Base-by-base conservation (phyloP, 1,284 basidiomycete genomes). In the Porphyrellus sp. region DNA sequence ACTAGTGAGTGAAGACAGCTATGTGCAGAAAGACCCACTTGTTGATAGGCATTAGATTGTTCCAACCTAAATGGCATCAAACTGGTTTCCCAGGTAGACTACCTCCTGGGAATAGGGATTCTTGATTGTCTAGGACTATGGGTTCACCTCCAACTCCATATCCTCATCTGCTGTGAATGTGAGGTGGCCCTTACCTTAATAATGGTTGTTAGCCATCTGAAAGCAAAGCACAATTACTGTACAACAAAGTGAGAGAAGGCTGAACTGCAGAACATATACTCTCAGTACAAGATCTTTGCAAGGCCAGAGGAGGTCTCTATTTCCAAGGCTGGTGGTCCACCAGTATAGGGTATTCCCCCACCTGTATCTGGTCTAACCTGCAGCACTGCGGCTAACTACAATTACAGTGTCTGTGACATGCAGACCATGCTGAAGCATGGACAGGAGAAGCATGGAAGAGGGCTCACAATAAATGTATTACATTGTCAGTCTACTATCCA, bases 391-490 rank as follows among this genome's bases (percentile, higher is more conserved):
- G 8, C n/a, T 12, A 3, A 47, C 2, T 57, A 54, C 46, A 12
- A 18, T 7, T 57, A 57, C 24, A 56, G 49, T 3, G 34, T 57
- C 4, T 4, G 21, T 4, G 40, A 57, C 20, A 4, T 47, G 1
- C 49, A 52, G 11, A 46, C 42, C 0, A 31, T 56, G 37, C 7
- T 56, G 4, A 56, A 25, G 42, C 49, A 57, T 15, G 24, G 45
- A 2, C n/a, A 6, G 33, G 54, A 31, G 25, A 28, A 38, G 24
- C 43, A 56, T 6, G 41, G 38, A 4, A 21, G 16, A 34, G 42
- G 42, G 8, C 27, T 49, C 21, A 3, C 25, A 42, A 24, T 20
- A 15, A 28, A 30, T 12, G 8, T 4, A 15, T 5, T 1, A 15
- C 25, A 28, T 30, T 25, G 33, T 18, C 13, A 7, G 4, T 48